Evolutionary conservation across 2,329 filamentous ascomycete species (phyloP).

Genomic region (Aspergillus sp.): DNA sequence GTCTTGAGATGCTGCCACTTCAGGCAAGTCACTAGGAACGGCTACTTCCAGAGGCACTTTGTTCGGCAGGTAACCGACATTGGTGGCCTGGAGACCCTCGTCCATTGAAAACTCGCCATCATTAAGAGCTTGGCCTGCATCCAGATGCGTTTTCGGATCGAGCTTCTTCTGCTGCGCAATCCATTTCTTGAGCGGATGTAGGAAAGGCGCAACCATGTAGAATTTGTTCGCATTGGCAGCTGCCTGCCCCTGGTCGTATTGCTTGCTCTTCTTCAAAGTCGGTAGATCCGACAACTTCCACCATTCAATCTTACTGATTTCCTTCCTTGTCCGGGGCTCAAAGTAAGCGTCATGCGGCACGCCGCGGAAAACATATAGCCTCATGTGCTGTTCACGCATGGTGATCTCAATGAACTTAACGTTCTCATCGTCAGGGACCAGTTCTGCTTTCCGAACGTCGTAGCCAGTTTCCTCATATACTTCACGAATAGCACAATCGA

Average conservation of each 20-base stretch:
- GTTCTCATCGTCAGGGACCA: conserved; percentile 70
- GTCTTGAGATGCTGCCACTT: conserved; percentile 42
- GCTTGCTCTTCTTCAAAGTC: conserved; percentile 71
- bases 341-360: conserved; percentile 86
- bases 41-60: conserved; percentile 23
- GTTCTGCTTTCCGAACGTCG: conserved; percentile 71
- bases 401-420: conserved; percentile 84
- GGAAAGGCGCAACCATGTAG: conserved; percentile 96
- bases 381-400: conserved; percentile 90
- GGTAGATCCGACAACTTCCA: conserved; percentile 87
- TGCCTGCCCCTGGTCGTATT: conserved; percentile 59
- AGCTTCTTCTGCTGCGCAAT: conserved; percentile 78
- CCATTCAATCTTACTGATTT: conserved; percentile 97
- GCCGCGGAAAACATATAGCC: conserved; percentile 86
- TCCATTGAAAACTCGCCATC: conserved; percentile 61
- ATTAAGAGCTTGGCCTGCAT: conserved; percentile 44
- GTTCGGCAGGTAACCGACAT: conserved; percentile 21
- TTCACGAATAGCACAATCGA: conserved; percentile 91
- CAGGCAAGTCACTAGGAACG: conserved; percentile 41
- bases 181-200: conserved; percentile 84
- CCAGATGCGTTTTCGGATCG: conserved; percentile 55
- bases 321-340: conserved; percentile 87
- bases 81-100: conserved; percentile 40
- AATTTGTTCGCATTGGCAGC: conserved; percentile 77
- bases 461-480: conserved; percentile 96